phyloP scores from a whole-genome alignment of 2,329 filamentous ascomycete genomes.

The Myriosclerotinia scirpicola region DNA sequence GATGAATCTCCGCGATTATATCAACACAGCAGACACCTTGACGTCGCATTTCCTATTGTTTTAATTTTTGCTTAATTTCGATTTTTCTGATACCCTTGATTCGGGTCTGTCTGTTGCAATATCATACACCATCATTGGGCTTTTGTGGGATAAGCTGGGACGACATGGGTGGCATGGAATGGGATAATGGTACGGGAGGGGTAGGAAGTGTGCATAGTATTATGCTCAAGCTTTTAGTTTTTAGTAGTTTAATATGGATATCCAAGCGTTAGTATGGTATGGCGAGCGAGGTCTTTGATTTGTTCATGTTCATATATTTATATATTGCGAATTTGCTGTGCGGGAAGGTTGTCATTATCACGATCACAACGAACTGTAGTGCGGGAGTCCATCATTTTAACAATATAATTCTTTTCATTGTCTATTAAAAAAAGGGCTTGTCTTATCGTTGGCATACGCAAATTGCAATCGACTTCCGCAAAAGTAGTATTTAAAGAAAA shows the following conservation, averaged over 20 bases:
- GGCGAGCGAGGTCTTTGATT: neutral
- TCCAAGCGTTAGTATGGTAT: neutral
- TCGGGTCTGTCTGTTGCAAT: neutral
- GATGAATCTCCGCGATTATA: neutral
- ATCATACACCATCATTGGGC: neutral
- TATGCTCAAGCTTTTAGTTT: neutral
- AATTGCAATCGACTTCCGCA: conserved; percentile 10
- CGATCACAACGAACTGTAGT: neutral
- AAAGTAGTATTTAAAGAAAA: conserved; percentile 8
- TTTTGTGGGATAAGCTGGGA: neutral
- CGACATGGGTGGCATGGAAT: too few relatives aligned
- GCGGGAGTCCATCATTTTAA: neutral
- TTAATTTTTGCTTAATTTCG: neutral
- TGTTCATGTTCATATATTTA: neutral
- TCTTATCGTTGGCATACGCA: neutral
- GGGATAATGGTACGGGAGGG: neutral
- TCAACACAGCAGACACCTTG: too few relatives aligned
- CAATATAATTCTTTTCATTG: neutral
- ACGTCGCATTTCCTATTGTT: neutral
- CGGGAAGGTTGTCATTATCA: neutral
- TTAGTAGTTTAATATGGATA: neutral
- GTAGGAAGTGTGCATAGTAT: neutral
- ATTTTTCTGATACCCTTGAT: neutral
- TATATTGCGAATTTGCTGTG: neutral
- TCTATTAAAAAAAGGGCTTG: neutral